Percentiles rank a stretch among this genome's conserved stretches.
phyloP scores from a whole-genome alignment of 2,329 filamentous ascomycete species.

The Stagonosporopsis cucurbitacearum region DNA sequence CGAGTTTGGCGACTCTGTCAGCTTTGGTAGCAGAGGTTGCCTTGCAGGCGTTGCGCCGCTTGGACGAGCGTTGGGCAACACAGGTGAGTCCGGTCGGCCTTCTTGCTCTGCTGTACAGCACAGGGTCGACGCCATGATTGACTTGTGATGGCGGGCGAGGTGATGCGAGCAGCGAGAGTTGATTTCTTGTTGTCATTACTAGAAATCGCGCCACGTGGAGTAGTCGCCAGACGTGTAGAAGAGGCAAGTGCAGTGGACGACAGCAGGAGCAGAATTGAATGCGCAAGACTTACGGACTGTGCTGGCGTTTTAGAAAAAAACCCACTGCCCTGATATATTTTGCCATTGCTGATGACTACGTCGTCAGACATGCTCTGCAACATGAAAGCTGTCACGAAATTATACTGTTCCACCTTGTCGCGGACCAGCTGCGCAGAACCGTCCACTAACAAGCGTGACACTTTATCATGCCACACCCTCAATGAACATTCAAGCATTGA shows the following conservation, averaged over 20 bases:
- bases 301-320: not conserved
- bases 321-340: not conserved
- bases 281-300: not conserved
- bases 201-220: constrained; percentile 17
- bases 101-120: constrained; percentile 45
- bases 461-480: not conserved
- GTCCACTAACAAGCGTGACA: not conserved
- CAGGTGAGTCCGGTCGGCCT: constrained; percentile 35
- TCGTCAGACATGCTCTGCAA: not conserved
- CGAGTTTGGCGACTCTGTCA: constrained; percentile 28
- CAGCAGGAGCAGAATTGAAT: not conserved
- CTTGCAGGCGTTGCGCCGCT: constrained; percentile 36
- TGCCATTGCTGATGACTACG: not conserved
- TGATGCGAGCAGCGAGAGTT: not conserved
- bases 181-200: constrained; percentile 8
- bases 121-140: constrained; percentile 40
- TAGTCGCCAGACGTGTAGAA: constrained; percentile 7
- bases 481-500: not conserved
- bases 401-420: not conserved
- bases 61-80: constrained; percentile 43
- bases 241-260: constrained; percentile 3
- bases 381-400: not conserved
- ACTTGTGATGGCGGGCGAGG: not conserved
- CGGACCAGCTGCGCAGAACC: not conserved
- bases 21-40: constrained; percentile 33